Conservation (phyloP, 202 grass and related monocot genomes). For the Thinopyrum obtusiflorum region DNA sequence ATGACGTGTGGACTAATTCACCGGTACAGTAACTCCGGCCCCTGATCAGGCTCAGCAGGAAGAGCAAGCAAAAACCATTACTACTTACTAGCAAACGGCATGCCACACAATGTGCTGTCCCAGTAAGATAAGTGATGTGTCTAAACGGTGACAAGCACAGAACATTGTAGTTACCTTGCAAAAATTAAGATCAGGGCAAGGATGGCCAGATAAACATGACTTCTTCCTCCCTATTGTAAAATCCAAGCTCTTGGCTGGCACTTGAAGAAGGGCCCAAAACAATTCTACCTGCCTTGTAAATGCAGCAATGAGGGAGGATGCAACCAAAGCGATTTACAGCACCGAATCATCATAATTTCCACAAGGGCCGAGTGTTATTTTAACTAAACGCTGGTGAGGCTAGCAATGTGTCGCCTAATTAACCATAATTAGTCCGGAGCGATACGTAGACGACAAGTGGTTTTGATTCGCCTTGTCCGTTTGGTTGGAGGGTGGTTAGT, state of each 20-base stretch:
- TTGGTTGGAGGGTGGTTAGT: constrained; percentile 9
- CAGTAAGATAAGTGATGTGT: neutral
- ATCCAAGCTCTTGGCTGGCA: constrained; percentile 2
- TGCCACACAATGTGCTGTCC: neutral
- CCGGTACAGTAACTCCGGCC: no score
- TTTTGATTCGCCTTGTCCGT: constrained; percentile 5
- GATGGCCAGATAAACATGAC: neutral
- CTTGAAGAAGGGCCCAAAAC: neutral
- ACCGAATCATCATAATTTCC: neutral
- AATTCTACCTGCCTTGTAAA: constrained; percentile 24
- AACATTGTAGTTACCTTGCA: constrained; percentile 16
- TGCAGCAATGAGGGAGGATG: neutral
- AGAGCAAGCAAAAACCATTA: constrained; percentile 22
- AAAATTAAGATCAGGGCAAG: neutral
- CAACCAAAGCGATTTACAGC: neutral
- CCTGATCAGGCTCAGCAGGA: neutral
- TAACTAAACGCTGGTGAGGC: constrained; percentile 15
- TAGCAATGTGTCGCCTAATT: constrained; percentile 9
- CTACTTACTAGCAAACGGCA: neutral
- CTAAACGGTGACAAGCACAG: neutral
- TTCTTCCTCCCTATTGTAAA: neutral
- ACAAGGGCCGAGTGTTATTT: neutral
- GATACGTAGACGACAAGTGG: neutral
- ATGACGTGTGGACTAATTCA: constrained; percentile 19
- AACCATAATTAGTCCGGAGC: neutral